phyloP scores from a whole-genome alignment of 305 asterid genomes.

The Solanum hybrid region DNA sequence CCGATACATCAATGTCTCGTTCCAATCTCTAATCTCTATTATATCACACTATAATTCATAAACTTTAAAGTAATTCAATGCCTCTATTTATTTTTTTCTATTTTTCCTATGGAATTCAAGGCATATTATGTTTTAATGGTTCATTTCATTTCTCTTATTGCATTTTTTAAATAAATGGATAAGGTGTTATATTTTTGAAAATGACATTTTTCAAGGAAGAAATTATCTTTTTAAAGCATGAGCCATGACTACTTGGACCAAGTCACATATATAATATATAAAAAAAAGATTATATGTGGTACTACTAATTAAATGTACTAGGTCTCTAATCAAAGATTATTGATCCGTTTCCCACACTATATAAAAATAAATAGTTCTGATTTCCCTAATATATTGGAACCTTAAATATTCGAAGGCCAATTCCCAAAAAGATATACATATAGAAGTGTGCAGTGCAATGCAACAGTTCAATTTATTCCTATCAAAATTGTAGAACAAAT shows the following conservation, averaged over 20 bases:
- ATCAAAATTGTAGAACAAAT: neutral
- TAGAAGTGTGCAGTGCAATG: neutral
- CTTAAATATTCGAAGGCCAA: neutral
- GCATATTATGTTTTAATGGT: neutral
- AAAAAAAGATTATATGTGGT: neutral
- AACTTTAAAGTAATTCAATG: neutral
- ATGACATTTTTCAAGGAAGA: neutral
- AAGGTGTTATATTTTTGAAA: neutral
- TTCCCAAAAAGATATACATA: neutral
- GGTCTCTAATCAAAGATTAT: neutral
- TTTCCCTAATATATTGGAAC: neutral
- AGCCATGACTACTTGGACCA: neutral
- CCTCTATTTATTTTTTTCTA: neutral
- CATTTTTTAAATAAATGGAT: neutral
- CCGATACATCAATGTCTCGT: neutral
- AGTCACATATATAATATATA: too few species aligned
- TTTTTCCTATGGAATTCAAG: neutral
- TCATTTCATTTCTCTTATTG: neutral
- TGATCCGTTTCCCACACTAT: neutral
- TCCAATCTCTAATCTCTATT: neutral
- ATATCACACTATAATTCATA: neutral
- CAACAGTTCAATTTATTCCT: neutral
- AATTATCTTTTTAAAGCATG: neutral
- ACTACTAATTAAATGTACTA: neutral
- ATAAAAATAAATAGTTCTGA: neutral